Base-by-base conservation (phyloP, 2,329 filamentous ascomycete genomes). In the Fusarium agapanthi region DNA sequence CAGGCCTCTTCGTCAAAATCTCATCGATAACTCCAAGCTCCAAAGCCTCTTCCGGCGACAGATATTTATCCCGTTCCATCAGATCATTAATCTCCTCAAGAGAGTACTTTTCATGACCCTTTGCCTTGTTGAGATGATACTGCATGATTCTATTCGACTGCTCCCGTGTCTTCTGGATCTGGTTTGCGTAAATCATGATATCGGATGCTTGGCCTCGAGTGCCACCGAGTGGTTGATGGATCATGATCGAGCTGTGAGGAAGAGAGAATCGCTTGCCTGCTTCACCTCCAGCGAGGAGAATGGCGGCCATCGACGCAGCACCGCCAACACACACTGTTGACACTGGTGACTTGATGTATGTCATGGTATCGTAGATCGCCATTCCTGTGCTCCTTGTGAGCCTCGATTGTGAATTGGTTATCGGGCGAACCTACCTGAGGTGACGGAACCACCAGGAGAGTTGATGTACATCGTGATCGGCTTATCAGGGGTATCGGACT, bases 331-430 rank as follows among this genome's bases (percentile, higher is more conserved):
- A 98, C 35, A 99, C 96, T 1, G 96, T 99, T 47, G 93, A 95
- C 0, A 99, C 95, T 3, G 95, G 94, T 6, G 93, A 93, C 68
- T 92, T 91, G 80, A 99, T 98, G 82, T 99, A 99, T 76, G 92
- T 91, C 95, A 99, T 98, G 18, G 96, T 99, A 81, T 99, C 96
- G 87, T 99, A 99, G 78, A 99, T 98, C 32, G 96, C 95, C 67
- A 93, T 87, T 22, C 91, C 90, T 81, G 67, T 15, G 11, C 7
- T 13, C n/a, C 14, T 12, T 16, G 43, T 68, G 43, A 73, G 67
- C 54, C 62, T 67, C 28, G 32, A 38, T n/a, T 44, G 24, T 45
- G 44, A 13, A 20, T 35, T 34, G 40, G 45, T n/a, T 22, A 16
- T 16, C 14, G 22, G 48, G 50, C 18, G 41, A 26, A 24, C 58